phyloP scores from a whole-genome alignment of 2,329 filamentous ascomycete genomes.

The Dactylellina leptospora region DNA sequence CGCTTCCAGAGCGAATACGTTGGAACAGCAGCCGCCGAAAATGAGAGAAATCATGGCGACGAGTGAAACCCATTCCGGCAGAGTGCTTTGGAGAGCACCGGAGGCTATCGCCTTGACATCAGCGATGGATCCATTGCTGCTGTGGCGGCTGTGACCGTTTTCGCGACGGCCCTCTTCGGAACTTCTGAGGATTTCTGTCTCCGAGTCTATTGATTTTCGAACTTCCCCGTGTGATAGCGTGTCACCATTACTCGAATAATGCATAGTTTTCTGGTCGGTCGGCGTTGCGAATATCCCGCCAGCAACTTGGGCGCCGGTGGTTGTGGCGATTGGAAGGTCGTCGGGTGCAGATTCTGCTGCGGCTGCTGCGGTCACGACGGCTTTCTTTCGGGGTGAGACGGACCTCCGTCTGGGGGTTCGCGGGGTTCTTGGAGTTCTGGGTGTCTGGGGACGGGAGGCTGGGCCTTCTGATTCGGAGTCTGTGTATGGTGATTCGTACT shows the following conservation, averaged over 20 bases:
- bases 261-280: constrained; percentile 12
- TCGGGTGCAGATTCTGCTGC: constrained; percentile 7
- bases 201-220: constrained; percentile 34
- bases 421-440: constrained; percentile 29
- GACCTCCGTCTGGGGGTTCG: constrained; percentile 26
- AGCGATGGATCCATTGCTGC: constrained; percentile 40
- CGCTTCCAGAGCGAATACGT: constrained; percentile 95
- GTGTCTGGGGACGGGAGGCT: constrained; percentile 7
- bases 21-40: constrained; percentile 94
- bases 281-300: background rate
- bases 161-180: constrained; percentile 50
- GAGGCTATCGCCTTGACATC: constrained; percentile 28
- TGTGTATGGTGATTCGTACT: constrained; percentile 37
- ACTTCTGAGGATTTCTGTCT: constrained; percentile 41
- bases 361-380: background rate
- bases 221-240: constrained; percentile 27
- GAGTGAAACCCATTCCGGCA: constrained; percentile 71
- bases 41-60: constrained; percentile 81
- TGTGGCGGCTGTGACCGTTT: constrained; percentile 19
- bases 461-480: constrained; percentile 44
- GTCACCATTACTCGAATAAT: constrained; percentile 24
- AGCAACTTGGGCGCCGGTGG: constrained; percentile 27
- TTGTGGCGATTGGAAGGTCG: constrained; percentile 17
- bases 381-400: constrained; percentile 41
- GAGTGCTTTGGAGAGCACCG: constrained; percentile 52